phyloP scores from a whole-genome alignment of 192 early-diverging fungal species.

The Radiomyces spectabilis region DNA sequence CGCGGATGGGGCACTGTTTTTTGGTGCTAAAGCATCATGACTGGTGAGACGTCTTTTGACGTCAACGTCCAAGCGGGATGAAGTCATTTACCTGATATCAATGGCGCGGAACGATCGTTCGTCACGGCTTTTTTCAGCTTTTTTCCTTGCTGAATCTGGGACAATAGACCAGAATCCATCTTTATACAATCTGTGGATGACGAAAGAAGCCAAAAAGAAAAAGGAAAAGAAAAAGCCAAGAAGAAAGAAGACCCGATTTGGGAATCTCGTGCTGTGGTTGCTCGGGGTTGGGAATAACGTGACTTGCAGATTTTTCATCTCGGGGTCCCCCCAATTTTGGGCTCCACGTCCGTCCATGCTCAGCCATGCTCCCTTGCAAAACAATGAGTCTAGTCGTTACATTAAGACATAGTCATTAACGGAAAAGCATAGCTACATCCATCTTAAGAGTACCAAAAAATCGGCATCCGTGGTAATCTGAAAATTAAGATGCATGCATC shows the following conservation, averaged over 20 bases:
- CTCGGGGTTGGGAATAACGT: too few species aligned
- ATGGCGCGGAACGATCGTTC: slow-evolving; percentile 62
- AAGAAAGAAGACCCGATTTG: background rate
- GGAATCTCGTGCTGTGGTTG: too few species aligned
- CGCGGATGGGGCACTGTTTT: background rate
- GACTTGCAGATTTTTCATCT: too few species aligned
- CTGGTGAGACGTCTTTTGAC: background rate
- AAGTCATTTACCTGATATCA: slow-evolving; percentile 10
- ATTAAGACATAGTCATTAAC: too few species aligned
- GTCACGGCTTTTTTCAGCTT: slow-evolving; percentile 61
- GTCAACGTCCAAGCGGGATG: background rate
- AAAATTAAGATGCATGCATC: too few species aligned
- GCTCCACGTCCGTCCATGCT: too few species aligned
- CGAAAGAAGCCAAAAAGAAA: background rate
- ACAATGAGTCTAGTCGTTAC: too few species aligned
- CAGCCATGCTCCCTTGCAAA: too few species aligned
- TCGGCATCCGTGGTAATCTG: too few species aligned
- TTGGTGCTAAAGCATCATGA: background rate
- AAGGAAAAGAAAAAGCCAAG: background rate
- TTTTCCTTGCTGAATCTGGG: slow-evolving; percentile 67
- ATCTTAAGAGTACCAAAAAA: too few species aligned
- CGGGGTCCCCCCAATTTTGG: too few species aligned
- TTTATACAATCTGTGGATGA: background rate
- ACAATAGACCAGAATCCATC: slow-evolving; percentile 48
- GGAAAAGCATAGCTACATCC: too few species aligned